These are phyloP conservation scores for Straminergon stramineum DNA, from an alignment of 225 moss, liverwort and hornwort species.

Conservation along the genomic window DNA sequence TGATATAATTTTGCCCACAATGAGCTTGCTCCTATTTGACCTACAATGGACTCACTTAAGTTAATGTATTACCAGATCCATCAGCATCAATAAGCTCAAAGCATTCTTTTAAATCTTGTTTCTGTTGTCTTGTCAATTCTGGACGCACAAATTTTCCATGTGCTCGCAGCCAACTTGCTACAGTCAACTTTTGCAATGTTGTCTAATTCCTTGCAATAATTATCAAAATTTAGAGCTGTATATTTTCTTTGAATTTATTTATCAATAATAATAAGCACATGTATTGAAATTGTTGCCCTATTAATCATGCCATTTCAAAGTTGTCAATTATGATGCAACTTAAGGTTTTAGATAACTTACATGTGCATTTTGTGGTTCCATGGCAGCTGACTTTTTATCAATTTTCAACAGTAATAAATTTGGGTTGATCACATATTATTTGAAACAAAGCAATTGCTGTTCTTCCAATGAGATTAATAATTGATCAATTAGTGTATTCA, in stretches of 20 bases:
- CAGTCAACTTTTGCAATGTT: constrained; percentile 48
- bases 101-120: constrained; percentile 85
- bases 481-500: not conserved
- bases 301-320: not conserved
- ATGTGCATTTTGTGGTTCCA: constrained; percentile 1
- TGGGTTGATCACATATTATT: not conserved
- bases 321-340: not conserved
- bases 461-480: not conserved
- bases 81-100: constrained; percentile 90
- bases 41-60: not conserved
- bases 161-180: constrained; percentile 70
- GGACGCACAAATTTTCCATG: constrained; percentile 89
- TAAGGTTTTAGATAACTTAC: not conserved
- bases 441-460: not conserved
- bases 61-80: constrained; percentile 44
- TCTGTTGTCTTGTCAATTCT: constrained; percentile 61
- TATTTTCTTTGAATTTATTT: not conserved
- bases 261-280: not conserved
- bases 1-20: not conserved
- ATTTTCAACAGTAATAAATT: not conserved
- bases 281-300: not conserved
- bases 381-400: not conserved
- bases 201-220: not conserved
- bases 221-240: not conserved
- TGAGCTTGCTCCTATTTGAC: not conserved